Evolutionary conservation across 2,329 filamentous ascomycete genomes (phyloP).

Genomic region (Pyrenochaeta sp.): DNA sequence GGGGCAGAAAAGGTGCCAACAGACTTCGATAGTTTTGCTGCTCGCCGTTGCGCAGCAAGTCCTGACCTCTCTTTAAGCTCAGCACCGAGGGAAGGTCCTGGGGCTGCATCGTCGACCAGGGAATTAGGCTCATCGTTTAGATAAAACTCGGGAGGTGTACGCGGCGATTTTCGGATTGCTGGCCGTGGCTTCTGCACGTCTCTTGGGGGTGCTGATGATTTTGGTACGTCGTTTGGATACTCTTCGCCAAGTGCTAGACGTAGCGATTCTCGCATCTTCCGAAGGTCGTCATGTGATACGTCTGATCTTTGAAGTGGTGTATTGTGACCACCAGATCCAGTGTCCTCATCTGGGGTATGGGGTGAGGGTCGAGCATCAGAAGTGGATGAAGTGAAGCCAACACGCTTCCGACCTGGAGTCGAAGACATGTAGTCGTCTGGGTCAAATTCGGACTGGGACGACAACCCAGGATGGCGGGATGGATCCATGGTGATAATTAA

Average conservation of each 20-base stretch:
- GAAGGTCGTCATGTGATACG: constrained; percentile 43
- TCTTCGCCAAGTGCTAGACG: constrained; percentile 43
- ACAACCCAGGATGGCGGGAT: constrained; percentile 27
- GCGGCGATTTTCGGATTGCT: constrained; percentile 44
- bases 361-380: constrained; percentile 20
- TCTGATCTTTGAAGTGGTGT: constrained; percentile 41
- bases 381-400: constrained; percentile 41
- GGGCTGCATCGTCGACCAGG: constrained; percentile 33
- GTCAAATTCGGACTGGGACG: constrained; percentile 19
- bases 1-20: constrained; percentile 47
- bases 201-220: constrained; percentile 17
- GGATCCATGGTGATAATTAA: constrained; percentile 30
- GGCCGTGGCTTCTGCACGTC: constrained; percentile 46
- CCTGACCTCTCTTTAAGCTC: constrained; percentile 43
- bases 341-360: constrained; percentile 32
- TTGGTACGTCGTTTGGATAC: constrained; percentile 25
- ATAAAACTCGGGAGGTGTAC: constrained; percentile 43
- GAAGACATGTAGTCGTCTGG: constrained; percentile 37
- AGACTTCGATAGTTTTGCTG: constrained; percentile 42
- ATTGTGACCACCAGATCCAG: constrained; percentile 35
- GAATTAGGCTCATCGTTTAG: constrained; percentile 44
- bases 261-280: constrained; percentile 43
- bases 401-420: constrained; percentile 40
- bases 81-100: constrained; percentile 14
- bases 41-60: constrained; percentile 43